Evolutionary conservation across 768 basidiomycete genomes (phyloP).

Genomic region (Pleurotus ostreatus): DNA sequence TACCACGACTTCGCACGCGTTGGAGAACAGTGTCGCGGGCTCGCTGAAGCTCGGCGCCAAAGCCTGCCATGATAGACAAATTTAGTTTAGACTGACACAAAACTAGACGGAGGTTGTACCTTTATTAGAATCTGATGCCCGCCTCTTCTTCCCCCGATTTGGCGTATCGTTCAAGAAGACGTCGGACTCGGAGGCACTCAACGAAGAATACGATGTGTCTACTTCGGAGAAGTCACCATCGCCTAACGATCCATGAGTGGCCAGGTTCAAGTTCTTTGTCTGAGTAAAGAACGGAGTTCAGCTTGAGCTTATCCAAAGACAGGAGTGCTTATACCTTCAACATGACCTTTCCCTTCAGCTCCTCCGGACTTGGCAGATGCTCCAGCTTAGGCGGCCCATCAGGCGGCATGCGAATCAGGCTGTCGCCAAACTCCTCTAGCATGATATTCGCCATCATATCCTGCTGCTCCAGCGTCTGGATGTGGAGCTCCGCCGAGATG

Average conservation of each 20-base stretch:
- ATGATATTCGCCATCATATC: constrained; percentile 46
- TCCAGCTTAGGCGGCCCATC: constrained; percentile 45
- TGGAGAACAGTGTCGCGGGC: constrained; percentile 36
- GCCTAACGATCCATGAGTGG: constrained; percentile 12
- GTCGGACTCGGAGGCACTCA: constrained; percentile 37
- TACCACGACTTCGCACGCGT: constrained; percentile 33
- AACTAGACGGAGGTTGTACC: constrained; percentile 17
- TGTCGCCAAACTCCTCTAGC: constrained; percentile 42
- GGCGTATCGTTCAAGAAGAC: constrained; percentile 13
- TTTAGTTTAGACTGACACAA: neutral
- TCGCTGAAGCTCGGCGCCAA: constrained; percentile 28
- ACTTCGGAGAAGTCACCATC: constrained; percentile 17
- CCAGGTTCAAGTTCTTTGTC: constrained; percentile 75
- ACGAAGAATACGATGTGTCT: constrained; percentile 22
- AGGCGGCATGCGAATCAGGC: constrained; percentile 25
- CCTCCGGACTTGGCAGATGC: constrained; percentile 81
- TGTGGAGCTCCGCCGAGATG: constrained; percentile 93
- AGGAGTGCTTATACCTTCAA: constrained; percentile 56
- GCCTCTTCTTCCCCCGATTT: constrained; percentile 12
- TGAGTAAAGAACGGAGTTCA: constrained; percentile 17
- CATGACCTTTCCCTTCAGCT: constrained; percentile 74
- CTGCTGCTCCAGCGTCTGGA: constrained; percentile 58
- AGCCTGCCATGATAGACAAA: too few species aligned
- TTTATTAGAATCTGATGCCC: constrained; percentile 26
- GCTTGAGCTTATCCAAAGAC: too few species aligned